A percentile compares a stretch with the other conserved stretches of the same genome.
Conservation (phyloP, 179 eudicot genomes). For the Silene coronaria region DNA sequence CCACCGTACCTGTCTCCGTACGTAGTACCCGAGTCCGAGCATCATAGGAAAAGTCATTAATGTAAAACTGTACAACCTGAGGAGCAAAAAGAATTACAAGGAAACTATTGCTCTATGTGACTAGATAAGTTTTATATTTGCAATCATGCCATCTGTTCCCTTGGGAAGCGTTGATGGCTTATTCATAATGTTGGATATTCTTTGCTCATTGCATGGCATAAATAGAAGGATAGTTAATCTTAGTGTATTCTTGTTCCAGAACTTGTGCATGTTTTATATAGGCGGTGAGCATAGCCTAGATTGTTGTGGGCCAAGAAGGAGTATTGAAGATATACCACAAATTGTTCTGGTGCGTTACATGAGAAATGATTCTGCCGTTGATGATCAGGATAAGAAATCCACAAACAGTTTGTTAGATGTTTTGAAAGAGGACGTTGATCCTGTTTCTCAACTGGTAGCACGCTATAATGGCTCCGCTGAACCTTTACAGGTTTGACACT, state of each 20-base stretch:
- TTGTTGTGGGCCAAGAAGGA: conserved; percentile 78
- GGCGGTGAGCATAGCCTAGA: conserved; percentile 68
- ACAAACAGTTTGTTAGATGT: conserved; percentile 43
- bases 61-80: background rate
- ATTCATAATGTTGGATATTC: background rate
- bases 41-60: background rate
- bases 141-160: conserved; percentile 6
- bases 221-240: conserved; percentile 1
- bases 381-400: conserved; percentile 37
- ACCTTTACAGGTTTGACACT: conserved; percentile 43
- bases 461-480: conserved; percentile 71
- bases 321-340: conserved; percentile 52
- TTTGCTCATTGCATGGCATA: conserved; percentile 7
- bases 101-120: background rate
- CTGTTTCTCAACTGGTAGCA: conserved; percentile 82
- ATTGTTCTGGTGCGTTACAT: conserved; percentile 68
- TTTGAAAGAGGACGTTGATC: conserved; percentile 57
- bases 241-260: conserved; percentile 39
- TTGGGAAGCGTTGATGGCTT: background rate
- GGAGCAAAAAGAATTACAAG: background rate
- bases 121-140: background rate
- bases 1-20: too few relatives aligned
- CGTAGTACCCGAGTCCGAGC: too few relatives aligned
- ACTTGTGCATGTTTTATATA: conserved; percentile 62
- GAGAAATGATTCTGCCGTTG: conserved; percentile 53